These are phyloP conservation scores for Hygrocybe coccinea DNA, from an alignment of 768 basidiomycete species.

Conservation along the genomic window DNA sequence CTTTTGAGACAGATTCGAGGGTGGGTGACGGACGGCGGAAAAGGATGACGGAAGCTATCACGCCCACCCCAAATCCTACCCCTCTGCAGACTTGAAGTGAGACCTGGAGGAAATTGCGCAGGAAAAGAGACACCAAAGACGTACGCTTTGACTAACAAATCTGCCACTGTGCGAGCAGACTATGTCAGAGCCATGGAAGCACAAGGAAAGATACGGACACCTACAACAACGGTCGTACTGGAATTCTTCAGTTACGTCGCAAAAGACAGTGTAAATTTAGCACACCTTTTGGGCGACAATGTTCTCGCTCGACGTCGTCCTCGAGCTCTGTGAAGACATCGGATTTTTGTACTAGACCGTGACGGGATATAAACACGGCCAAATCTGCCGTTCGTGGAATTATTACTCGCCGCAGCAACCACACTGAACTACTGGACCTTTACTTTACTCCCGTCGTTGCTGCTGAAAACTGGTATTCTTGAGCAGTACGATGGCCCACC, in stretches of 20 bases:
- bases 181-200: conserved; percentile 11
- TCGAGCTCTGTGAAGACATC: no score
- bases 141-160: conserved; percentile 82
- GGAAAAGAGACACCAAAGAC: conserved; percentile 21
- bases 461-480: neutral
- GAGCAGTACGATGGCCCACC: conserved; percentile 52
- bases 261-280: conserved; percentile 4
- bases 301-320: conserved; percentile 83
- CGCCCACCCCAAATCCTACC: conserved; percentile 83
- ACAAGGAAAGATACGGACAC: conserved; percentile 30
- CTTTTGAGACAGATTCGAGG: neutral
- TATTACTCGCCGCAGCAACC: neutral
- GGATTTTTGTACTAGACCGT: no score
- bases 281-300: conserved; percentile 85
- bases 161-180: conserved; percentile 37
- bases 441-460: no score
- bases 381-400: neutral
- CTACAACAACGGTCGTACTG: conserved; percentile 84
- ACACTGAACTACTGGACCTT: no score
- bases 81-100: conserved; percentile 46
- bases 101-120: neutral
- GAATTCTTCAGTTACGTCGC: neutral
- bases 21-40: conserved; percentile 71
- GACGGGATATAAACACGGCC: neutral
- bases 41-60: conserved; percentile 83